phyloP scores from a whole-genome alignment of 139 green algal genomes.

The Bryopsis sp. region DNA sequence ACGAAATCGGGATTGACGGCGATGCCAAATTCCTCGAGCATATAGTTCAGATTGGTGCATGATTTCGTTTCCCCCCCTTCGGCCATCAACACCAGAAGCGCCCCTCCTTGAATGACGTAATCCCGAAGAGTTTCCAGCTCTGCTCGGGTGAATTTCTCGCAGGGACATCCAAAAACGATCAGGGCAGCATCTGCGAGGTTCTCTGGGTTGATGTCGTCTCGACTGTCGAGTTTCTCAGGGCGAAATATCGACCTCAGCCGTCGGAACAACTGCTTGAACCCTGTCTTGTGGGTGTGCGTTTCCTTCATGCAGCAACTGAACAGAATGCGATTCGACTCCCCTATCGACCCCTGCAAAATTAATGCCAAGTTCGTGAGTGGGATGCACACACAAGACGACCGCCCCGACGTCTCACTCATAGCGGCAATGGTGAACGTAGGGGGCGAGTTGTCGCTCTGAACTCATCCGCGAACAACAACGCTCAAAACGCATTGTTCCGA shows the following conservation, averaged over 20 bases:
- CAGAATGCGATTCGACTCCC: too few relatives aligned
- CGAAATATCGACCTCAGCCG: conserved; percentile 40
- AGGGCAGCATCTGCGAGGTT: conserved; percentile 38
- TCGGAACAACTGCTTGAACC: conserved; percentile 63
- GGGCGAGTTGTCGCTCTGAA: too few relatives aligned
- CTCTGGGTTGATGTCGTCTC: conserved; percentile 28
- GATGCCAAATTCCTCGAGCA: conserved; percentile 71
- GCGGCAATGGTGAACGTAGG: too few relatives aligned
- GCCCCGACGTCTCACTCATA: too few relatives aligned
- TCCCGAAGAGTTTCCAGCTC: conserved; percentile 54
- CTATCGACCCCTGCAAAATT: too few relatives aligned
- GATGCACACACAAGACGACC: too few relatives aligned
- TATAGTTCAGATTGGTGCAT: conserved; percentile 72
- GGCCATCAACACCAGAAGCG: conserved; percentile 47
- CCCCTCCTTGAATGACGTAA: conserved; percentile 53
- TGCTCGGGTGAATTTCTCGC: conserved; percentile 43
- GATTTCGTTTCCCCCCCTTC: conserved; percentile 50
- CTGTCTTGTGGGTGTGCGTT: conserved; percentile 45
- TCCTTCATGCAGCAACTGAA: conserved; percentile 54
- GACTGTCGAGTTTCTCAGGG: conserved; percentile 37
- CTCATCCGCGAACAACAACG: too few relatives aligned
- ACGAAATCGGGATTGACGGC: conserved; percentile 60
- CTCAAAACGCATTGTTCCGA: too few relatives aligned
- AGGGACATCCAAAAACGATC: conserved; percentile 62
- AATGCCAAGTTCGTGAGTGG: too few relatives aligned